Evolutionary conservation across 2,329 filamentous ascomycete species (phyloP), one percentile per base, ranked within the genome.

Genomic region (Trichoderma citrinoviride): DNA sequence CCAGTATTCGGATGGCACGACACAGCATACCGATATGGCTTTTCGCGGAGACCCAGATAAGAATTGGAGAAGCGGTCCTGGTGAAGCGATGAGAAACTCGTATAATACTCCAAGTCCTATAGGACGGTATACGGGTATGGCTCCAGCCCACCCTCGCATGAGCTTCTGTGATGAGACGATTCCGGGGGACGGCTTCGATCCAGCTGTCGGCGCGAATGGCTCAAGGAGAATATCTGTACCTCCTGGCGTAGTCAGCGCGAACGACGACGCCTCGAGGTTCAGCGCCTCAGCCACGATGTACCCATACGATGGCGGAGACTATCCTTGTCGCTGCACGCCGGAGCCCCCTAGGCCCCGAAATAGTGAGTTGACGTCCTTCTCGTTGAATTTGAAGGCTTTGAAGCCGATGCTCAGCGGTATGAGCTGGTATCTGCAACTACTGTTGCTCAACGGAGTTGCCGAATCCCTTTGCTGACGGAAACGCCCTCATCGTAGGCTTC

Each of bases 401-500:
- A 19, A 8, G 23, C 15, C 6, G 33, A 40, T 53, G 15, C 47
- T n/a, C 0, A 41, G 25, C 23, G 3, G 19, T 33, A 43, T 25
- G 37, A 33, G 41, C 23, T 25, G 19, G 17, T 3, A 3, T 29
- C 19, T 27, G 15, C 12, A 12, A 14, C 21, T 6, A 12, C 4
- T 41, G 49, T 41, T 7, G 6, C 17, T 41, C 3, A 8, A 23
- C 1, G 33, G 29, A 29, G 33, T n/a, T 43, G 33, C 17, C 23
- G 40, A 37, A 40, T 25, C n/a, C 49, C 37, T 14, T 23, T 17
- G 29, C 74, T 78, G 65, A 78, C 70, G 8, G 10, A 54, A 29
- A 10, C 40, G 41, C 70, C 5, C 47, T 27, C 21, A 17, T 33
- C 76, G 73, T 75, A 99, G 95, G 94, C 57, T 99, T 99, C 80